Percentiles rank a stretch among this genome's conserved stretches.
Conservation (phyloP, 2,329 filamentous ascomycete genomes). For the Aspergillus udagawae region DNA sequence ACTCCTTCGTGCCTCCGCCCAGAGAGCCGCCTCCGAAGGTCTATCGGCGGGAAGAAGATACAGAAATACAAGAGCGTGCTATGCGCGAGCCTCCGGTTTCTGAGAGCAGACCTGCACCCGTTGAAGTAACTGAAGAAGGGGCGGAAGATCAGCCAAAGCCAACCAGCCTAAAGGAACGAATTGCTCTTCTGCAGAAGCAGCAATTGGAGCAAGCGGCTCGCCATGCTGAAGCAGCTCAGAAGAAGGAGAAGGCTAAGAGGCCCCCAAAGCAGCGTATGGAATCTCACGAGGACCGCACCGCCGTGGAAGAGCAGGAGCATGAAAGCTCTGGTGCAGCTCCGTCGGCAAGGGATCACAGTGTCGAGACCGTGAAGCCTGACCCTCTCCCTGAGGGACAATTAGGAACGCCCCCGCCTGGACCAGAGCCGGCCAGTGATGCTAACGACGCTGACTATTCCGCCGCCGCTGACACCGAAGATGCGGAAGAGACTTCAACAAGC, state of each 20-base stretch:
- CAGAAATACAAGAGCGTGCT: slow-evolving; percentile 40
- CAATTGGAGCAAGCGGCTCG: slow-evolving; percentile 84
- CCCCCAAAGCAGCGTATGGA: slow-evolving; percentile 63
- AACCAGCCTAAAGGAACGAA: slow-evolving; percentile 88
- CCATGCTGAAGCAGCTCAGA: slow-evolving; percentile 71
- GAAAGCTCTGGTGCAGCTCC: slow-evolving; percentile 31
- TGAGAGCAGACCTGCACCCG: slow-evolving; percentile 26
- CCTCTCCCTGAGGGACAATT: slow-evolving; percentile 34
- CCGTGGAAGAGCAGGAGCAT: slow-evolving; percentile 22
- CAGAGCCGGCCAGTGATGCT: slow-evolving; percentile 57
- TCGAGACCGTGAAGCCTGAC: slow-evolving; percentile 29
- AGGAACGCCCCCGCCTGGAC: slow-evolving; percentile 38
- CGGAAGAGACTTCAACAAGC: slow-evolving; percentile 60
- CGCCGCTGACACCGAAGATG: slow-evolving; percentile 61
- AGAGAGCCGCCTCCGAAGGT: slow-evolving; percentile 70
- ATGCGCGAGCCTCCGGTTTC: slow-evolving; percentile 33
- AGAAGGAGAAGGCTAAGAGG: slow-evolving; percentile 84
- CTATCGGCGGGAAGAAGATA: slow-evolving; percentile 85
- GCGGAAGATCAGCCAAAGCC: slow-evolving; percentile 81
- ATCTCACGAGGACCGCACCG: slow-evolving; percentile 30
- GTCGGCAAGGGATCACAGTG: slow-evolving; percentile 32
- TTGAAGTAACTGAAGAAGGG: slow-evolving; percentile 51
- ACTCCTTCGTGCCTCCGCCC: slow-evolving; percentile 77
- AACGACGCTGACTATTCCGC: slow-evolving; percentile 65
- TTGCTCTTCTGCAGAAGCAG: slow-evolving; percentile 88